These are phyloP conservation scores for Graphilbum fragrans DNA, from an alignment of 2,329 filamentous ascomycete genomes.

Conservation along the genomic window DNA sequence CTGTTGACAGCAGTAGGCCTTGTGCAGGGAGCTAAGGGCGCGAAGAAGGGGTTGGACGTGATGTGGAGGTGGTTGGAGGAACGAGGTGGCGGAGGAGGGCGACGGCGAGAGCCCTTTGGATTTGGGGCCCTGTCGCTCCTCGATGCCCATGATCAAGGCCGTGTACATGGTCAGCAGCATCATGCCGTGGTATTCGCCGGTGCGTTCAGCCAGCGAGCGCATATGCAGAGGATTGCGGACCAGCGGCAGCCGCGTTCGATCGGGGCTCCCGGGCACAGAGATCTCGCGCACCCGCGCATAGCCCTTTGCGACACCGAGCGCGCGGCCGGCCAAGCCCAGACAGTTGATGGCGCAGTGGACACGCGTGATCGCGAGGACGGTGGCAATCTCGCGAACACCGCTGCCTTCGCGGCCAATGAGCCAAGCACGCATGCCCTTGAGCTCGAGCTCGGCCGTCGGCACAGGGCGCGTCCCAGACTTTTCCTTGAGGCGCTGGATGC, in stretches of 20 bases:
- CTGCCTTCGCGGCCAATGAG: slow-evolving; percentile 54
- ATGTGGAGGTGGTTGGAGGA: slow-evolving; percentile 20
- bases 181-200: slow-evolving; percentile 40
- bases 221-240: slow-evolving; percentile 43
- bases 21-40: slow-evolving; percentile 46
- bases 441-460: slow-evolving; percentile 60
- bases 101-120: background rate
- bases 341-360: slow-evolving; percentile 43
- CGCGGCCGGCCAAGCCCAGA: slow-evolving; percentile 40
- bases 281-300: slow-evolving; percentile 46
- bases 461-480: slow-evolving; percentile 60
- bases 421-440: slow-evolving; percentile 50
- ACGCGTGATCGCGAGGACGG: slow-evolving; percentile 55
- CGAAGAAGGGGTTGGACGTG: slow-evolving; percentile 35
- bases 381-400: slow-evolving; percentile 56
- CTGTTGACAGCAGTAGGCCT: slow-evolving; percentile 42
- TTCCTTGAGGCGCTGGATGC: slow-evolving; percentile 57
- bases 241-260: slow-evolving; percentile 33
- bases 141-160: slow-evolving; percentile 39
- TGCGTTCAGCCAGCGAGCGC: slow-evolving; percentile 42
- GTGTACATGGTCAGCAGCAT: slow-evolving; percentile 44
- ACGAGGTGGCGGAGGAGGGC: background rate
- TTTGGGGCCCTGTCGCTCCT: slow-evolving; percentile 20
- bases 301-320: slow-evolving; percentile 42
- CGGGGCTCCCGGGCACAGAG: slow-evolving; percentile 18